Conservation (phyloP, 768 basidiomycete genomes). For the Suillus brevipes region DNA sequence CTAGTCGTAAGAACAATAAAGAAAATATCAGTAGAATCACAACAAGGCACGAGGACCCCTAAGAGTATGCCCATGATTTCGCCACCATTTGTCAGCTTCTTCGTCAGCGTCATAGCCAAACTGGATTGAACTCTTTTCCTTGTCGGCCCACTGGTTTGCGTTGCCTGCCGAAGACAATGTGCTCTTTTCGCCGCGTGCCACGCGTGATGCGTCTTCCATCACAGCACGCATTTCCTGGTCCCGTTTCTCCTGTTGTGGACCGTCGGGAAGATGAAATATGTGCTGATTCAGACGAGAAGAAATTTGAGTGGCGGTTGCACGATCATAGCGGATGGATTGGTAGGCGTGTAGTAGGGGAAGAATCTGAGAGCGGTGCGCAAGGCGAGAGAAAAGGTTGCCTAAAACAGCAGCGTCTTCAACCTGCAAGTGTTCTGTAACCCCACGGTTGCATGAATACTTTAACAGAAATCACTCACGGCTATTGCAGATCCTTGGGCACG, state of each 20-base stretch:
- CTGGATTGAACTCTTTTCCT: constrained; percentile 43
- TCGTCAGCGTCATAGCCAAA: constrained; percentile 58
- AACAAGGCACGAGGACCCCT: constrained; percentile 4
- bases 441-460: background rate
- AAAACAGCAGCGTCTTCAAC: constrained; percentile 43
- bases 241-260: constrained; percentile 49
- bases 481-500: constrained; percentile 57
- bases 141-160: constrained; percentile 61
- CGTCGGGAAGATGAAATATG: constrained; percentile 58
- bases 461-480: constrained; percentile 37
- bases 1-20: background rate
- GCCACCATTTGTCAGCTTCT: constrained; percentile 54
- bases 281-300: constrained; percentile 51
- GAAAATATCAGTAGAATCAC: background rate
- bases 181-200: constrained; percentile 18
- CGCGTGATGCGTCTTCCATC: constrained; percentile 41
- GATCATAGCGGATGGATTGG: constrained; percentile 48
- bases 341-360: constrained; percentile 50
- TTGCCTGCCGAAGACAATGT: constrained; percentile 30
- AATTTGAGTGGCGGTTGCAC: constrained; percentile 49
- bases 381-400: constrained; percentile 51
- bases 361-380: constrained; percentile 45
- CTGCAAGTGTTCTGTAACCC: constrained; percentile 21
- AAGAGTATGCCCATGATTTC: constrained; percentile 26
- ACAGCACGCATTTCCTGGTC: constrained; percentile 52